Evolutionary conservation across 352 stramenopile species (phyloP), one percentile per base, ranked within the genome.

Genomic region (Globisporangium cederbergense): DNA sequence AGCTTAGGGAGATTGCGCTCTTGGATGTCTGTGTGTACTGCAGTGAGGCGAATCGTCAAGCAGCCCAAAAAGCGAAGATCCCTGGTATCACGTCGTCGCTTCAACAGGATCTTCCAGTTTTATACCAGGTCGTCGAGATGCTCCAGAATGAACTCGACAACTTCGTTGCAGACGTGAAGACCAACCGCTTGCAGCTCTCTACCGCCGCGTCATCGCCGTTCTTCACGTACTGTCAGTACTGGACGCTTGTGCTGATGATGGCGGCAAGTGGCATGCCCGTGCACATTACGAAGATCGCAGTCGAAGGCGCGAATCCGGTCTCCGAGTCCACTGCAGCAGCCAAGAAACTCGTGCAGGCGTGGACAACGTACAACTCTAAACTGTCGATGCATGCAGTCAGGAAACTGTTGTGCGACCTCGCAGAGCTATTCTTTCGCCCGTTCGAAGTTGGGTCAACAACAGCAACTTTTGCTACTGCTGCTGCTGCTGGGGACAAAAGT

Each of bases 191-290:
- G n/a, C 76, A 87, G 55, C 71, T 83, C 34, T 67, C 59, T 42
- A 56, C 70, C 32, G 58, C 71, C 8, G 46, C 66, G 16, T 68
- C 68, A 13, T 63, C 73, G 5, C 62, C 60, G 9, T 71, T 68
- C 16, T 92, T 88, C 50, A 81, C 75, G 2, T 89, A 87, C 56
- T 93, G 85, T 60, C 82, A 85, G 46, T 91, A 92, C 56, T 91
- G 85, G 81, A 80, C 72, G 10, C 65, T 93, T 47, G 66, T 90
- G 42, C 30, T 91, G 32, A 77, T 78, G 52, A 75, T 89, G 63
- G 70, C 62, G 14, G 65, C 70, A 3, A 78, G 66, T 28, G 68
- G 58, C 25, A 91, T 93, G 83, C 75, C 81, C 18, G 63, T 63
- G n/a, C 79, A 93, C 22, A 51, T 91, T 10, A 71, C 62, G 2